Percentiles rank a stretch among this genome's conserved stretches.
phyloP scores from a whole-genome alignment of 148 eudicot genomes.

The Limonium bicolor region DNA sequence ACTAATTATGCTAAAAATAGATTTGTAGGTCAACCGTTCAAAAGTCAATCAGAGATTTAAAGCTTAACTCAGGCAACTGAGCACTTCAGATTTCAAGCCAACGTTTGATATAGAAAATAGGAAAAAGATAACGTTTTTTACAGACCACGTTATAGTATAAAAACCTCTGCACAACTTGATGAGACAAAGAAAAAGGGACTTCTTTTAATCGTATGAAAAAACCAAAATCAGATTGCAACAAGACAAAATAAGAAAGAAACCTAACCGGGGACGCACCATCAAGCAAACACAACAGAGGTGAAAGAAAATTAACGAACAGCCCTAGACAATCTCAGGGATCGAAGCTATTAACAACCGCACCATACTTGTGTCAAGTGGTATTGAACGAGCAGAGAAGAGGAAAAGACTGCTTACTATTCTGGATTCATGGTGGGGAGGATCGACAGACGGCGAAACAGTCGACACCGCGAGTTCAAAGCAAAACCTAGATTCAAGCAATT shows the following conservation, averaged over 20 bases:
- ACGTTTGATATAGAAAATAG: too few species aligned
- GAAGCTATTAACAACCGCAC: background rate
- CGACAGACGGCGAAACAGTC: background rate
- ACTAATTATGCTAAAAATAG: too few species aligned
- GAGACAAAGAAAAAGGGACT: background rate
- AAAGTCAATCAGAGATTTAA: too few species aligned
- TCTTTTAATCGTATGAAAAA: too few species aligned
- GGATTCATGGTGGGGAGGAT: slow-evolving; percentile 17
- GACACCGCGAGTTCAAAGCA: background rate
- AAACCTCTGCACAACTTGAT: too few species aligned
- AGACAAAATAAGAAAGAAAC: background rate
- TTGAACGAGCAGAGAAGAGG: background rate
- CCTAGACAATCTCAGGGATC: too few species aligned
- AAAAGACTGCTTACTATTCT: slow-evolving; percentile 15
- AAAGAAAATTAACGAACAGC: too few species aligned
- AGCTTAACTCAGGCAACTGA: too few species aligned
- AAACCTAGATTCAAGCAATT: slow-evolving; percentile 16
- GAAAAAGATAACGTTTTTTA: too few species aligned
- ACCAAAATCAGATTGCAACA: background rate
- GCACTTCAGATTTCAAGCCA: too few species aligned
- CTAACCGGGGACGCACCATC: background rate
- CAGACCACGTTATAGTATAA: too few species aligned
- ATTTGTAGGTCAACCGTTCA: too few species aligned
- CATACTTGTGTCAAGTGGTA: background rate
- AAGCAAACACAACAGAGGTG: background rate